Conservation (phyloP, 140 eudicot genomes). For the Artemisia princeps region DNA sequence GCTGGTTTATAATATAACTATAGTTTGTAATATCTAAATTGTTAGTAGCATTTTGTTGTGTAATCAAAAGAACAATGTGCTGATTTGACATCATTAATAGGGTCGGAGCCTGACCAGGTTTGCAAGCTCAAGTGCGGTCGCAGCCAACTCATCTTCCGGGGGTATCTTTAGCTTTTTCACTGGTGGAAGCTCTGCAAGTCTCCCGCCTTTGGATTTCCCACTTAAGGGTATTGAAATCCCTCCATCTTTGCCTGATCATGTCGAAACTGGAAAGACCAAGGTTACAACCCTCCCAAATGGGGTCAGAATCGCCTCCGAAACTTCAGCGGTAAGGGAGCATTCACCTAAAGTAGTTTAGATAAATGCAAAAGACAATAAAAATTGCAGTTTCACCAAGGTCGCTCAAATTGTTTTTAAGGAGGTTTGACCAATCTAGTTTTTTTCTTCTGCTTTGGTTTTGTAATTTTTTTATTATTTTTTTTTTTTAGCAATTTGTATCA, state of each 20-base stretch:
- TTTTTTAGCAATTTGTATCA: no score
- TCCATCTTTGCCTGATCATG: conserved; percentile 61
- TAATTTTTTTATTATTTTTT: no score
- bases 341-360: no score
- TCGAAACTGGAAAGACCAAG: conserved; percentile 58
- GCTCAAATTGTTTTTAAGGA: no score
- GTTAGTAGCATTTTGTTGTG: no score
- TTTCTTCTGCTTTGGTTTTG: no score
- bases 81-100: conserved; percentile 24
- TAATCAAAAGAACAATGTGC: background rate
- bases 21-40: no score
- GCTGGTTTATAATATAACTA: no score
- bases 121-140: conserved; percentile 68
- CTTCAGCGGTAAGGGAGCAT: conserved; percentile 21
- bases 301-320: conserved; percentile 68
- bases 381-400: no score
- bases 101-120: conserved; percentile 47
- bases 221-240: conserved; percentile 58
- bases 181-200: conserved; percentile 47
- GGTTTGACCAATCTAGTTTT: no score
- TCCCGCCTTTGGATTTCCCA: conserved; percentile 72
- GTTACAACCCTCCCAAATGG: conserved; percentile 74
- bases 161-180: conserved; percentile 70
- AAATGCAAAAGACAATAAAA: no score
- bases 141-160: conserved; percentile 48